Evolutionary conservation across 345 rosid genomes (phyloP).

Genomic region (Tarenaya hassleriana): DNA sequence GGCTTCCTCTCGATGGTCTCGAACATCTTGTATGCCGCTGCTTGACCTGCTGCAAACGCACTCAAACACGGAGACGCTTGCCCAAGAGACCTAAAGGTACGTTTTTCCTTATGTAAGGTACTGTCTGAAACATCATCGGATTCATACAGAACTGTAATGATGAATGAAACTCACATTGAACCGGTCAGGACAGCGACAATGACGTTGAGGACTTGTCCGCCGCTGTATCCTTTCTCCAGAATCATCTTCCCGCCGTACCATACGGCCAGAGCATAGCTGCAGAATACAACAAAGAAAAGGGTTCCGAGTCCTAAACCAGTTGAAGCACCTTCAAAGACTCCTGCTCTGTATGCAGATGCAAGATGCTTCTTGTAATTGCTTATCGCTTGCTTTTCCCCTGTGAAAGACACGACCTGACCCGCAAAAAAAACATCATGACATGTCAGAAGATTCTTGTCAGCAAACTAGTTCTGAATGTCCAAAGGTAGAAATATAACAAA

Average conservation of each 20-base stretch:
- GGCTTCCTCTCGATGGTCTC: slow-evolving; percentile 39
- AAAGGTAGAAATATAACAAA: slow-evolving; percentile 20
- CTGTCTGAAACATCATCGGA: not conserved
- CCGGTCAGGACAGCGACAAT: slow-evolving; percentile 67
- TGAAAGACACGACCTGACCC: slow-evolving; percentile 90
- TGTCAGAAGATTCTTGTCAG: not conserved
- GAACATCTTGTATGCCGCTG: slow-evolving; percentile 67
- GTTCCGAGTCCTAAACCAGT: slow-evolving; percentile 66
- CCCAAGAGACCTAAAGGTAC: slow-evolving; percentile 92
- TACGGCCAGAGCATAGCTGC: slow-evolving; percentile 60
- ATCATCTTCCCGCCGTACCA: slow-evolving; percentile 86
- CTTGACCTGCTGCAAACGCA: slow-evolving; percentile 72
- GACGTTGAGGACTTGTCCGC: slow-evolving; percentile 67
- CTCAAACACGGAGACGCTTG: slow-evolving; percentile 65
- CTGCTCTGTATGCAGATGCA: slow-evolving; percentile 54
- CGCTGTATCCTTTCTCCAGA: slow-evolving; percentile 58
- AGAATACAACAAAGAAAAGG: slow-evolving; percentile 34
- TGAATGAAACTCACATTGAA: slow-evolving; percentile 29
- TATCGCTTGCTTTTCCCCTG: slow-evolving; percentile 81
- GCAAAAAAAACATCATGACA: slow-evolving; percentile 26
- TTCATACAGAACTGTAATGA: not conserved
- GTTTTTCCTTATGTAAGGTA: too few species aligned
- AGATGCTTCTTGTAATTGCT: slow-evolving; percentile 49
- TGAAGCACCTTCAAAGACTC: slow-evolving; percentile 55
- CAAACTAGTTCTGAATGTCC: not conserved